Base-by-base conservation (phyloP, 345 rosid genomes). In the Eucalyptus regnans region DNA sequence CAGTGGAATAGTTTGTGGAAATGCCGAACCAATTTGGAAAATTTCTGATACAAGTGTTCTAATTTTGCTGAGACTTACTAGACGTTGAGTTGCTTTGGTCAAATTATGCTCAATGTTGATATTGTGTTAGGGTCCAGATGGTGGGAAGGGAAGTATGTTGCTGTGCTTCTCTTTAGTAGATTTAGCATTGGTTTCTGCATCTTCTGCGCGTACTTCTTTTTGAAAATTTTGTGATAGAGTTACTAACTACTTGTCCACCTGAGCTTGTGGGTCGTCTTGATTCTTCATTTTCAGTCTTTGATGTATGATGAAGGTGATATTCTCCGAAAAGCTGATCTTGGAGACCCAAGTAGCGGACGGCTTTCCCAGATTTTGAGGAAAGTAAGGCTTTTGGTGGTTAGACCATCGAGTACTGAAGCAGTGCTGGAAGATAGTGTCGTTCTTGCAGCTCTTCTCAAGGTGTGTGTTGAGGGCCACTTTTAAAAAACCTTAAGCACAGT, bases 281-380 rank as follows among this genome's bases (percentile, higher is more conserved):
- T 62, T 31, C 50, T 43, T 60, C 46, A 60, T 88, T 93, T 93
- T 50, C 92, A 96, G 98, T 91, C 90, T 87, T 87, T 95, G 89
- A 96, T 96, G 99, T 95, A 94, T 89, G 91, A 87, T 91, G 99
- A 96, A 95, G 99, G 99, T 91, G 98, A 95, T 89, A 79, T 95
- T 84, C 50, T 94, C 58, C 94, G 93, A 90, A 89, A 87, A 85
- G 88, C 60, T 68, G 96, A 96, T 86, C 87, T 96, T 50, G 92
- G 89, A 86, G 96, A 93, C 90, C 94, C 95, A 17, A 89, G 88
- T 83, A 93, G 93, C 86, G 95, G 97, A 15, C 91, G 94, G 86
- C 33, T 97, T 16, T 92, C 93, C 71, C 98, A 93, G 92, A 86
- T 95, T 15, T 91, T 95, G 52, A 91, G 89, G 86, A 93, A 93